Evolutionary conservation across 768 basidiomycete genomes (phyloP), one percentile per base, ranked within the genome.

Genomic region (Baorangia bicolor): DNA sequence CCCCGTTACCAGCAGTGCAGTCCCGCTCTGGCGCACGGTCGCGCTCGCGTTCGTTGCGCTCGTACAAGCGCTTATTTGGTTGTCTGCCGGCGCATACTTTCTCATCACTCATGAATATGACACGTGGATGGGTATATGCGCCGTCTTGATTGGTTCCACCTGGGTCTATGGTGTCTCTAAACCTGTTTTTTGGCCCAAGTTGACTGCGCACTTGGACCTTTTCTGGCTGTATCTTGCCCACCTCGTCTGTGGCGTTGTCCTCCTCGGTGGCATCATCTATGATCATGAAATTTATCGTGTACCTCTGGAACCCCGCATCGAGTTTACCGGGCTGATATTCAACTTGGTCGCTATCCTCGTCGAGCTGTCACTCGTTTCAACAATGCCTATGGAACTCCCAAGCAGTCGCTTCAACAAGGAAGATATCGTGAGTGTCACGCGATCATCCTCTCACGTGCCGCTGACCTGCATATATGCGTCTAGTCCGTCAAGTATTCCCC

Each of bases 341-440:
- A 84, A 90, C 65, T 45, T 88, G 33, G 55, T 73, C 11, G 77
- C 74, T 0, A 57, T 84, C 30, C 25, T 76, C 12, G 58, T 71
- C 1, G 69, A 86, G 25, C 52, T 90, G 13, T 57, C 63, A 0
- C 68, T 85, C 7, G 72, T 86, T 13, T 62, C 86, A 23, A 72
- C 72, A 1, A 90, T 90, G 82, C 91, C 90, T 0, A 60, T 92
- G 51, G 81, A 69, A 1, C 65, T 87, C n/a, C 88, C 91, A 5
- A 84, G 83, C 61, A 65, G 61, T 27, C 67, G 69, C 13, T 73
- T 85, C 18, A 75, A 80, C 40, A 76, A 72, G 48, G 75, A 79
- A 37, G 78, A 90, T 21, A 87, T 91, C 62, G 90, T 90, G 61
- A 65, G 86, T 75, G 1, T 37, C 33, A 18, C 20, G 7, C 47